Evolutionary conservation across 2,329 filamentous ascomycete species (phyloP).

Genomic region (Whalleya microplaca): DNA sequence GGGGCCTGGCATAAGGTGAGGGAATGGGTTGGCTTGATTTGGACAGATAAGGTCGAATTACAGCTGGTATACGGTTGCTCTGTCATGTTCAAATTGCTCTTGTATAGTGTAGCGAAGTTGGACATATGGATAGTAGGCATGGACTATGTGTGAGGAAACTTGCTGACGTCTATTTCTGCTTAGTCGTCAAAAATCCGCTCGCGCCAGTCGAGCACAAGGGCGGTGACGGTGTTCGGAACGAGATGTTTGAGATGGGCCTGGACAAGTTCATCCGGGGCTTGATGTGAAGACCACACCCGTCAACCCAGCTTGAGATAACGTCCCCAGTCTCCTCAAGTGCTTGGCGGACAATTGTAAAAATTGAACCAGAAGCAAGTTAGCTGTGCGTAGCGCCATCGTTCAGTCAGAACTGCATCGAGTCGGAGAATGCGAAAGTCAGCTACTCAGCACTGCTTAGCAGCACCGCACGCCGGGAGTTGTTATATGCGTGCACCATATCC

Average conservation of each 20-base stretch:
- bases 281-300: slow-evolving; percentile 46
- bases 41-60: background rate
- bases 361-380: background rate
- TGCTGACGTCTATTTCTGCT: slow-evolving; percentile 19
- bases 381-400: background rate
- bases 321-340: background rate
- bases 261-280: slow-evolving; percentile 77
- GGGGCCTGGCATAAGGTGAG: too few species aligned
- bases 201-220: slow-evolving; percentile 70
- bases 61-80: background rate
- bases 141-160: background rate
- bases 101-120: background rate
- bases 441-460: background rate
- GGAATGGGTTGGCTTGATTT: too few species aligned
- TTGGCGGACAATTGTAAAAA: background rate
- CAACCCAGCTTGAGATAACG: background rate
- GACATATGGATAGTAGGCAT: background rate
- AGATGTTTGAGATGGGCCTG: slow-evolving; percentile 71
- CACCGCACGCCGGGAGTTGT: background rate
- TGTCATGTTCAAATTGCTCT: background rate
- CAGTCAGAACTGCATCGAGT: background rate
- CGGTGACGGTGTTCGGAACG: slow-evolving; percentile 71
- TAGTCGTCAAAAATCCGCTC: slow-evolving; percentile 73
- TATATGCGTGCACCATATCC: too few species aligned
- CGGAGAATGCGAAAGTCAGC: background rate